phyloP scores from a whole-genome alignment of 2,329 filamentous ascomycete genomes.

The Coniella vitis region DNA sequence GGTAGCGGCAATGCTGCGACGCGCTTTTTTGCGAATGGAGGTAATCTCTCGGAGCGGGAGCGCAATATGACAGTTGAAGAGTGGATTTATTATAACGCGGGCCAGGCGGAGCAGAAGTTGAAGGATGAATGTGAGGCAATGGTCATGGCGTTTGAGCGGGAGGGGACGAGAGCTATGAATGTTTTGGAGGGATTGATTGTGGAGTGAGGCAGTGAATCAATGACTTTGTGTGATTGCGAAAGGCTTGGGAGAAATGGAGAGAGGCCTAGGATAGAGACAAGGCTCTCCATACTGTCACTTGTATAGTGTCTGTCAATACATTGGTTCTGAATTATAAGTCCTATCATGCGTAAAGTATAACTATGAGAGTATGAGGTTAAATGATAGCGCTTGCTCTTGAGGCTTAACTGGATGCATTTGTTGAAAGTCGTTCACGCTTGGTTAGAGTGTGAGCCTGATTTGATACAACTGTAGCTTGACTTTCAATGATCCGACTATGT shows the following conservation, averaged over 20 bases:
- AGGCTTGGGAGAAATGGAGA: neutral
- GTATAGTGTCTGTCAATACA: too few relatives aligned
- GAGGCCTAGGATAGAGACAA: too few relatives aligned
- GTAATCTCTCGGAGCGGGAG: constrained; percentile 65
- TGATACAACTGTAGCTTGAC: too few relatives aligned
- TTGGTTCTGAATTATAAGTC: too few relatives aligned
- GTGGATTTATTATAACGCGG: constrained; percentile 81
- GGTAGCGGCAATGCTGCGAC: constrained; percentile 34
- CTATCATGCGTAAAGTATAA: too few relatives aligned
- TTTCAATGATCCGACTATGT: too few relatives aligned
- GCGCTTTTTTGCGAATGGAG: constrained; percentile 46
- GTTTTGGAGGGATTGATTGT: constrained; percentile 66
- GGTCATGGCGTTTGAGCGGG: constrained; percentile 74
- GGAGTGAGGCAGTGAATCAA: constrained; percentile 17
- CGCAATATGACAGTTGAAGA: constrained; percentile 89
- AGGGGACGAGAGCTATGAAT: constrained; percentile 72
- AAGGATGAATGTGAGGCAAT: constrained; percentile 76
- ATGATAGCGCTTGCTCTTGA: too few relatives aligned
- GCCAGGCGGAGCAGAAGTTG: constrained; percentile 70
- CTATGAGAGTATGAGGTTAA: too few relatives aligned
- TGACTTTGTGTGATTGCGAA: neutral
- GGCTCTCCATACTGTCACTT: too few relatives aligned
- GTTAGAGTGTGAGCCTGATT: too few relatives aligned
- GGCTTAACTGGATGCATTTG: too few relatives aligned
- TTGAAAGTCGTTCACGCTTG: too few relatives aligned